phyloP scores from a whole-genome alignment of 805 yeast species.

The Jamesozyma gamospora region DNA sequence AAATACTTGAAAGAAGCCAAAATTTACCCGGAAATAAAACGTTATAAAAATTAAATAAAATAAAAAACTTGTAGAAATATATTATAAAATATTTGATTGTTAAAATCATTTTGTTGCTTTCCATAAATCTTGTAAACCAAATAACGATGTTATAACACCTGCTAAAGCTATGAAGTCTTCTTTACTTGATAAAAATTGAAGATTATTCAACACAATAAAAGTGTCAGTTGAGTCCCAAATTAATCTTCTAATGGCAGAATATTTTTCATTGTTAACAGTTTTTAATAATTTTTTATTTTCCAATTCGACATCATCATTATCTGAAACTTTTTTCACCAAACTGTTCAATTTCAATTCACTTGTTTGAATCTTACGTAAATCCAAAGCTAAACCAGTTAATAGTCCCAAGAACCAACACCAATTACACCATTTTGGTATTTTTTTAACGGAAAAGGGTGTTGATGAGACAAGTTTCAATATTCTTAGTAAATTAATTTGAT shows the following conservation, averaged over 20 bases:
- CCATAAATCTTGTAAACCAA: conserved; percentile 75
- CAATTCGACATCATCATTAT: neutral
- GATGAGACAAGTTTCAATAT: conserved; percentile 40
- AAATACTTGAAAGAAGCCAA: neutral
- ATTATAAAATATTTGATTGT: too few relatives aligned
- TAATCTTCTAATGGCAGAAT: conserved; percentile 48
- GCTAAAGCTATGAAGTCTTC: conserved; percentile 80
- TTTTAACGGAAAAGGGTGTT: conserved; percentile 37
- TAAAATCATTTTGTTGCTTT: conserved; percentile 29
- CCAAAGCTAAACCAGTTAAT: conserved; percentile 49
- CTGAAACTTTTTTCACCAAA: neutral
- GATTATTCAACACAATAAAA: conserved; percentile 62
- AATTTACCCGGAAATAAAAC: too few relatives aligned
- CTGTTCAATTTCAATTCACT: conserved; percentile 15
- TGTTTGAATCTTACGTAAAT: conserved; percentile 44
- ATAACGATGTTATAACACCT: conserved; percentile 69
- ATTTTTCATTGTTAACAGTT: conserved; percentile 32
- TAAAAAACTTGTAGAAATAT: too few relatives aligned
- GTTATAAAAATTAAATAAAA: neutral
- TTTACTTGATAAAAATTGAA: conserved; percentile 48
- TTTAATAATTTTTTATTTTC: conserved; percentile 18
- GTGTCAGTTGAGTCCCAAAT: conserved; percentile 70
- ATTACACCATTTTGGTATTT: conserved; percentile 47
- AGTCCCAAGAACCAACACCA: conserved; percentile 74
- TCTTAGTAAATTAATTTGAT: conserved; percentile 49